Base-by-base conservation (phyloP, 768 basidiomycete genomes). In the Lyophyllum atratum region DNA sequence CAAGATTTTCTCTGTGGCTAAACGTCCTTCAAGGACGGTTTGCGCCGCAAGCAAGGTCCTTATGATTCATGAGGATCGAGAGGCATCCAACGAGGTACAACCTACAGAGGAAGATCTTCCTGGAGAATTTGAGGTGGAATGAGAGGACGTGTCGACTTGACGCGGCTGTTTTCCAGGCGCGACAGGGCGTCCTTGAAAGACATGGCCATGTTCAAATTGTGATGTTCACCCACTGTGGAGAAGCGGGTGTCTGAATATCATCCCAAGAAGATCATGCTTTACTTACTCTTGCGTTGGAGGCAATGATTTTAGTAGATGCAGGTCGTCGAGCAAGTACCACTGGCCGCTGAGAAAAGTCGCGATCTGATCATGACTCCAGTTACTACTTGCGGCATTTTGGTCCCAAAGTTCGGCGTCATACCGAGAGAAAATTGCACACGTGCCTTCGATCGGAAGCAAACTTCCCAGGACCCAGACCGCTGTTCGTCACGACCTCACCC, bases 91-190 rank as follows among this genome's bases (percentile, higher is more conserved):
- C 22, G 42, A 44, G 29, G 9, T 45, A 44, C 15, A 59, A 75
- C 85, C 50, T 74, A 92, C 90, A 93, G 74, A 42, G 92, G 92
- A n/a, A 92, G 81, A 72, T 98, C 95, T 71, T 98, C 95, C 63
- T 91, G 90, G 1, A 98, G 81, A 59, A 98, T 96, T 68, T 95
- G 94, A 21, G 95, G 95, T 49, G 95, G 95, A 55, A 98, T 95
- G 54, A 98, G 75, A 26, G 95, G 95, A 40, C 94, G 80, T 17
- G 89, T 94, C 15, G 83, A 87, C 69, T 85, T 93, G 52, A 98
- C 94, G 44, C 95, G 80, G 58, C 86, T 80, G 67, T 98, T 95
- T 67, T 95, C 93, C 37, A 97, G 86, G 52, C 89, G 85, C 58
- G 83, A 70, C 50, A 92, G 82, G 42, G 91, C 92, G 58, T 93